Base-by-base conservation (phyloP, 2,329 filamentous ascomycete species). In the Ambrosiella cleistominuta region DNA sequence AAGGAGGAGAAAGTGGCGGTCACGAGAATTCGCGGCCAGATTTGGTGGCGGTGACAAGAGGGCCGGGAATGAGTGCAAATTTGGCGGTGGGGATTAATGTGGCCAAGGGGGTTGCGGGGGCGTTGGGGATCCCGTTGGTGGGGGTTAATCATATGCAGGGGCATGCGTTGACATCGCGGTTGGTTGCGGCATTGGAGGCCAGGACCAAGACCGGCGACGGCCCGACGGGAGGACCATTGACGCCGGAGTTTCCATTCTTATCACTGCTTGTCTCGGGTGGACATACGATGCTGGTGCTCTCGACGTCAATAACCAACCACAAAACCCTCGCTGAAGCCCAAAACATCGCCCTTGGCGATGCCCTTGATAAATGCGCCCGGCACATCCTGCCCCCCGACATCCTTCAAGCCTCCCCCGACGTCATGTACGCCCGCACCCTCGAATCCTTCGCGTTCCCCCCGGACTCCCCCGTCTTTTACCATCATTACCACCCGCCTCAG, bases 91-190 rank as follows among this genome's bases (percentile, higher is more conserved):
- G 93, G 0, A 69, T 97, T 9, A 83, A 88, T 66, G 83, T 82
- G 19, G 93, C 88, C 15, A 97, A 97, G 70, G 93, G 89, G 0
- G 76, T 97, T 17, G 82, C 90, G 0, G 75, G 86, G 17, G 89
- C 88, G 42, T 95, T 87, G 87, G 77, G 82, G 62, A 77, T 89
- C 42, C 90, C 91, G 2, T 72, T 97, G 38, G 69, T 97, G 1
- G 93, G 82, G 0, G 86, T 96, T 0, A 86, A 98, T 68, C 93
- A 98, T 69, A 97, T 98, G 93, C 90, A 96, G 68, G 93, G 90
- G 9, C 93, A 98, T 69, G 85, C 93, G 15, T 72, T 98, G 62
- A 97, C 93, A 15, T 86, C 91, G 13, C 78, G 88, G 8, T 77
- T 98, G 47, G 82, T 84, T 3, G 71, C 74, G 38, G 85, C 86